These are phyloP conservation scores for Hamamelis virginiana DNA, from an alignment of 164 flowering plant genomes.

Conservation along the genomic window DNA sequence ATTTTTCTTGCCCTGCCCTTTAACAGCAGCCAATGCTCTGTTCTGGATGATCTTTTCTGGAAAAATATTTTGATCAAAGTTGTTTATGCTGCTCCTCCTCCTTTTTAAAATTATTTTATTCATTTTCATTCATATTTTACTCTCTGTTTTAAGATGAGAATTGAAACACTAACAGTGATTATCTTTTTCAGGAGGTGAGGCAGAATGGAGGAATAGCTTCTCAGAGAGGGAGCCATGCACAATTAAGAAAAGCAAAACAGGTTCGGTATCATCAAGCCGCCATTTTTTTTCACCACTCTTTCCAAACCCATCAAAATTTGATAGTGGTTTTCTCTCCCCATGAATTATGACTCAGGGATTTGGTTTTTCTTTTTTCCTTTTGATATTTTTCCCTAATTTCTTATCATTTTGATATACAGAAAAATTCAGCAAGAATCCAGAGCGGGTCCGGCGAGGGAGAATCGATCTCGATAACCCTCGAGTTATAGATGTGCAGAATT, in stretches of 20 bases:
- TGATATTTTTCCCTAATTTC: background rate
- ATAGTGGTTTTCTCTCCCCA: background rate
- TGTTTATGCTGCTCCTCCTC: background rate
- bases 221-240: conserved; percentile 76
- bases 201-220: conserved; percentile 72
- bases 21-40: background rate
- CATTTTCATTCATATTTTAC: too few relatives aligned
- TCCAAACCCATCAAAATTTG: background rate
- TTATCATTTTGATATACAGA: conserved; percentile 35
- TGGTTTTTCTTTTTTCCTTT: background rate
- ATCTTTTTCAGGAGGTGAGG: conserved; percentile 51
- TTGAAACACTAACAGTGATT: background rate
- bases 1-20: background rate
- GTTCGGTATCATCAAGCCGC: conserved; percentile 23
- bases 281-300: background rate
- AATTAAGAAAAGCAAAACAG: conserved; percentile 81
- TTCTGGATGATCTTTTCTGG: conserved; percentile 1
- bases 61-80: background rate
- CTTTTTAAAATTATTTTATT: too few relatives aligned
- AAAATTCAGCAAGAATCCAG: conserved; percentile 46
- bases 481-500: conserved; percentile 61
- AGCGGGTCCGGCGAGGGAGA: conserved; percentile 41
- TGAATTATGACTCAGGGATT: background rate
- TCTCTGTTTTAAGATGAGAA: too few relatives aligned
- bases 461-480: conserved; percentile 63